phyloP scores from a whole-genome alignment of 192 early-diverging fungal species.

The Powellomyces hirtus region DNA sequence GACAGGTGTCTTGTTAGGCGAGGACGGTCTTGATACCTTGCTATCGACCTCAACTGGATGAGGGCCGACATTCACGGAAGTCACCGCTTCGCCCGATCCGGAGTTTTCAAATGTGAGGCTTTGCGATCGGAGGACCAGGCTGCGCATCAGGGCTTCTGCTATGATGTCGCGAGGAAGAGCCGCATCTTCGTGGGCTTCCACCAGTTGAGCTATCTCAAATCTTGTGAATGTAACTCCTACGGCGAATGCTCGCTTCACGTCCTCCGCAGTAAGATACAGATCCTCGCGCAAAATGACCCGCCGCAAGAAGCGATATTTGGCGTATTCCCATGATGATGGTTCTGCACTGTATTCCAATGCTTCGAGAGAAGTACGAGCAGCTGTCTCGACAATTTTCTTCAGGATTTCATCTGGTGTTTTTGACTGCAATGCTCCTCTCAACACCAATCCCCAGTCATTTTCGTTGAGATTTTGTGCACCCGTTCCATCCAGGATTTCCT shows the following conservation, averaged over 20 bases:
- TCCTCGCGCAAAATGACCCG: not conserved
- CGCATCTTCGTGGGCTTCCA: conserved; percentile 15
- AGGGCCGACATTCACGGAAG: no score
- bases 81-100: no score
- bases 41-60: no score
- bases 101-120: no score
- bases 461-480: not conserved
- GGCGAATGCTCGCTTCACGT: not conserved
- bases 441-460: conserved; percentile 6
- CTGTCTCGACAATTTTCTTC: not conserved
- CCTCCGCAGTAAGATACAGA: not conserved
- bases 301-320: conserved; percentile 24
- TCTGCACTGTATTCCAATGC: not conserved
- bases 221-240: conserved; percentile 7
- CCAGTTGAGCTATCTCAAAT: conserved; percentile 15
- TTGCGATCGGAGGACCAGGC: conserved; percentile 1
- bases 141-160: conserved; percentile 20
- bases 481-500: not conserved
- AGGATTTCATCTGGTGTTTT: not conserved
- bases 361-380: not conserved
- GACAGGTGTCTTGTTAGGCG: no score
- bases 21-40: no score
- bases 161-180: conserved; percentile 24
- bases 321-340: not conserved
- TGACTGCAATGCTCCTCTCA: not conserved